Evolutionary conservation across 495 filamentous ascomycete genomes (phyloP), one percentile per base, ranked within the genome.

Genomic region (Schizothecium vesticola): DNA sequence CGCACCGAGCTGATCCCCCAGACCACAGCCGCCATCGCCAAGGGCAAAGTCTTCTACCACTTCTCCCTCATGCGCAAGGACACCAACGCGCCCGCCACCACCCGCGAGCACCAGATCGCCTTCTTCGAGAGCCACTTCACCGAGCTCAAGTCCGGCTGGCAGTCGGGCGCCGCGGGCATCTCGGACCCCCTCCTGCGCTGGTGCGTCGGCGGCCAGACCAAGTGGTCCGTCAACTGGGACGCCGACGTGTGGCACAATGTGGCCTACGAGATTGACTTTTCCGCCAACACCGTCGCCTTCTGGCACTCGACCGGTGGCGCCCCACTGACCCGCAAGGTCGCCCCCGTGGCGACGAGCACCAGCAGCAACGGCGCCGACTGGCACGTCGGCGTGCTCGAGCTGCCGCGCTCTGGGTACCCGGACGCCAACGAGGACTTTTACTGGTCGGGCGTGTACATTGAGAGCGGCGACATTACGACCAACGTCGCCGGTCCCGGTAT

Each of bases 121-220:
- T 92, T 92, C 81, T 92, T 92, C 73, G 84, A 91, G 81, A 86
- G 82, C 75, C 89, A 91, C 80, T 92, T 91, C 77, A 91, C 89
- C 65, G 90, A 91, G 80, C 77, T 92, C 75, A 91, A 92, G 80
- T 87, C 86, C 69, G 90, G 90, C 65, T 85, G 83, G 84, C 79
- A 87, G 65, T 83, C 82, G 59, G 88, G 88, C 64, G 86, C 86
- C 74, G 69, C 78, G 29, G 87, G 83, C 33, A 79, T 82, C 25
- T 75, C 73, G 33, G 86, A 90, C 72, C 71, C 77, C 11, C 71
- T 78, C 69, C 72, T 83, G 62, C 76, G 79, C 59, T 83, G 80
- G 73, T 78, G 77, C 71, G 76, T 81, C 51, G 74, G 74, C 19
- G 78, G 80, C 55, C 74, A 78, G 68, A 78, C 76, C 25, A 70